Evolutionary conservation across 2,329 filamentous ascomycete species (phyloP).

Genomic region (Truncatella angustata): DNA sequence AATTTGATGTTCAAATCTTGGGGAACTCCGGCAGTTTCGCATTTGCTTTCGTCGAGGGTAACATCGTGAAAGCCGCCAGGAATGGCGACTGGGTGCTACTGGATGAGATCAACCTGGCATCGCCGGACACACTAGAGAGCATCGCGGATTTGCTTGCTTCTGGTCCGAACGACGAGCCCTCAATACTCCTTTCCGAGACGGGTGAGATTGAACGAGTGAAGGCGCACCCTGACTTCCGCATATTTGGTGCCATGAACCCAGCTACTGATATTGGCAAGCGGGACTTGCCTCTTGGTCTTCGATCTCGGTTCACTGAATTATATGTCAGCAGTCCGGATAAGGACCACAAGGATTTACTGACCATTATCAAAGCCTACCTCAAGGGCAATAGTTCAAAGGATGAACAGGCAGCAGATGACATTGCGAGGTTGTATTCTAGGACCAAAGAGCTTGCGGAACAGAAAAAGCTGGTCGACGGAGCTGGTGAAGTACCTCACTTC

Average conservation of each 20-base stretch:
- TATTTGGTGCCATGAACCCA: slow-evolving; percentile 99
- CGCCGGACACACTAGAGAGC: slow-evolving; percentile 90
- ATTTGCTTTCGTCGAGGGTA: slow-evolving; percentile 94
- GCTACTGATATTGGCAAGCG: slow-evolving; percentile 97
- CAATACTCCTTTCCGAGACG: slow-evolving; percentile 86
- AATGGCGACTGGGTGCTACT: slow-evolving; percentile 97
- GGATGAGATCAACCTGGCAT: slow-evolving; percentile 96
- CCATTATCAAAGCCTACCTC: slow-evolving; percentile 86
- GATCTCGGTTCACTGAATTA: slow-evolving; percentile 92
- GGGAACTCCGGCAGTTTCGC: slow-evolving; percentile 75
- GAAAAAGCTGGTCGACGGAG: slow-evolving; percentile 88
- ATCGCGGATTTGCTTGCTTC: slow-evolving; percentile 83
- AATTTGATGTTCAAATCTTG: slow-evolving; percentile 77
- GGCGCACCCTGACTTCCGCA: slow-evolving; percentile 88
- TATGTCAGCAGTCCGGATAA: slow-evolving; percentile 90
- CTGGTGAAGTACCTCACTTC: slow-evolving; percentile 94
- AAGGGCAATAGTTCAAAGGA: slow-evolving; percentile 69
- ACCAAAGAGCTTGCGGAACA: slow-evolving; percentile 79
- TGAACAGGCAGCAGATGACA: slow-evolving; percentile 72
- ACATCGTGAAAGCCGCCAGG: slow-evolving; percentile 90
- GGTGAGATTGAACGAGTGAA: slow-evolving; percentile 87
- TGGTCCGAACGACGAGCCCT: slow-evolving; percentile 70
- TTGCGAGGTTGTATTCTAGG: slow-evolving; percentile 83
- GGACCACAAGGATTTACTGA: slow-evolving; percentile 81
- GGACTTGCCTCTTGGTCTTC: slow-evolving; percentile 82